phyloP scores from a whole-genome alignment of 805 yeast genomes.

The Lachancea waltii region DNA sequence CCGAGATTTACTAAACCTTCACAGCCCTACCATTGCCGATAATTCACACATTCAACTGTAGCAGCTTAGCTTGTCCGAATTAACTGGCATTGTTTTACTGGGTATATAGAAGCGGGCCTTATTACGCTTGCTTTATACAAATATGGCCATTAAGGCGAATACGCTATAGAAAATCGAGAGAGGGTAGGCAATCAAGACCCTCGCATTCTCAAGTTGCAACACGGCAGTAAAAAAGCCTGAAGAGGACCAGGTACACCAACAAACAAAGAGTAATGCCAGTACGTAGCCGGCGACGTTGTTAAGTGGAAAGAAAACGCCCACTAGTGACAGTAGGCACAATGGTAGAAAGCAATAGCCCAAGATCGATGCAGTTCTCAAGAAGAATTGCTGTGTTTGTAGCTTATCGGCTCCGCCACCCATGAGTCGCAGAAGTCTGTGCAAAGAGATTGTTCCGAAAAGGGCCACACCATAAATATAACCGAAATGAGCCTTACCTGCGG shows the following conservation, averaged over 20 bases:
- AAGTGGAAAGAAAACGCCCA: constrained; percentile 68
- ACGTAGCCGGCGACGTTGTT: constrained; percentile 72
- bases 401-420: constrained; percentile 57
- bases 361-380: constrained; percentile 76
- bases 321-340: constrained; percentile 49
- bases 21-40: no score
- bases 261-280: constrained; percentile 57
- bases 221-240: constrained; percentile 89
- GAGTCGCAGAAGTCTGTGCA: constrained; percentile 76
- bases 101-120: no score
- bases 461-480: constrained; percentile 98
- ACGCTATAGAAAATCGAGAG: constrained; percentile 85
- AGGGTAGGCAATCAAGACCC: constrained; percentile 91
- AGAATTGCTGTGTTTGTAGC: constrained; percentile 30
- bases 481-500: constrained; percentile 92
- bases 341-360: constrained; percentile 93
- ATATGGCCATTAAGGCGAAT: constrained; percentile 93
- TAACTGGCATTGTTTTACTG: no score
- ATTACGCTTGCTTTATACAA: constrained; percentile 44
- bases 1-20: no score
- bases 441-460: constrained; percentile 76
- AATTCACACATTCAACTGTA: no score
- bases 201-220: constrained; percentile 73
- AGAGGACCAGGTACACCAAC: constrained; percentile 91
- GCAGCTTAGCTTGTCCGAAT: no score